Percentiles rank a stretch among this genome's conserved stretches.
Evolutionary conservation across 768 basidiomycete genomes (phyloP).

Genomic region (Ramaria sp.): DNA sequence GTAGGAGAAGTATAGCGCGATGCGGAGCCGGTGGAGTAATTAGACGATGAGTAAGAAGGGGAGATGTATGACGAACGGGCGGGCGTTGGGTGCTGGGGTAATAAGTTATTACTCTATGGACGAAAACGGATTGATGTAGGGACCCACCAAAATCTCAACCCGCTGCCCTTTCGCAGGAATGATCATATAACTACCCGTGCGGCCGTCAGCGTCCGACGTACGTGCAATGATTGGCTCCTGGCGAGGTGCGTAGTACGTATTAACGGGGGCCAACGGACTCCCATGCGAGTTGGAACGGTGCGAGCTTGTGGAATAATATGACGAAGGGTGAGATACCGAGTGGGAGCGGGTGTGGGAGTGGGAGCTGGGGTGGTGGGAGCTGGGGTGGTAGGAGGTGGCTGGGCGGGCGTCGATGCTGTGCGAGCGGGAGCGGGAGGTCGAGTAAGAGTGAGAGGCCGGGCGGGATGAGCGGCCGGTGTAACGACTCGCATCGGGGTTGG

Average conservation of each 20-base stretch:
- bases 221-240: neutral
- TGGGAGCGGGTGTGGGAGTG: neutral
- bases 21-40: neutral
- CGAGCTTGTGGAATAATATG: neutral
- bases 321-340: neutral
- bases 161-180: neutral
- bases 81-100: neutral
- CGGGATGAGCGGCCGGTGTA: neutral
- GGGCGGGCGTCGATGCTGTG: neutral
- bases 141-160: neutral
- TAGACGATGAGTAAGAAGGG: neutral
- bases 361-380: neutral
- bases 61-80: neutral
- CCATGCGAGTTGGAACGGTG: neutral
- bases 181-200: neutral
- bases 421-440: neutral
- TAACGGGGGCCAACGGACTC: neutral
- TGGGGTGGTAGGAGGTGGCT: neutral
- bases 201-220: neutral
- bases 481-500: conserved; percentile 4
- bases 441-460: neutral
- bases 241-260: neutral
- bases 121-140: no score
- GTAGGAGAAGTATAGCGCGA: no score
- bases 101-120: neutral